phyloP scores from a whole-genome alignment of 2,329 filamentous ascomycete genomes.

The Colletotrichum camelliae region DNA sequence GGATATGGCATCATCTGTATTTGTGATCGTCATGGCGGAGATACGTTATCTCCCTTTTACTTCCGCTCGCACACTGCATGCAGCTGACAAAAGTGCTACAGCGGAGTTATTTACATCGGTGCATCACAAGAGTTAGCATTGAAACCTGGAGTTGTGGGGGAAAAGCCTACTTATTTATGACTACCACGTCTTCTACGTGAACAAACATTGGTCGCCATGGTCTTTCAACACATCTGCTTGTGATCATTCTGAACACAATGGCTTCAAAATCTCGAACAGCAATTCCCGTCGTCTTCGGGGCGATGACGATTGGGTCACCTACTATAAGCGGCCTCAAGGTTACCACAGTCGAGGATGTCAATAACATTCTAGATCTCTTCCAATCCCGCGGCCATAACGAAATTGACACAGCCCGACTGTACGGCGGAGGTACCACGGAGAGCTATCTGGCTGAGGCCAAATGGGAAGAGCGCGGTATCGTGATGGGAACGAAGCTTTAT shows the following conservation, averaged over 20 bases:
- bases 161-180: background rate
- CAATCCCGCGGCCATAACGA: conserved; percentile 49
- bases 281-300: background rate
- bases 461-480: conserved; percentile 42
- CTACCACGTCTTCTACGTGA: background rate
- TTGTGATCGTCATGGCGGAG: background rate
- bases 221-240: background rate
- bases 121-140: background rate
- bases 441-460: conserved; percentile 45
- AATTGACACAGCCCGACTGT: conserved; percentile 71
- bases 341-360: background rate
- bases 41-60: background rate
- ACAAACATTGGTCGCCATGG: background rate
- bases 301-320: background rate
- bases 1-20: background rate
- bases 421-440: conserved; percentile 70
- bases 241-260: background rate
- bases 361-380: background rate
- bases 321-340: background rate
- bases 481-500: conserved; percentile 49
- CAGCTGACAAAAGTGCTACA: background rate
- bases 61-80: background rate
- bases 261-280: background rate
- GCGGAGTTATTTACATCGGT: background rate
- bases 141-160: background rate